Percentiles rank a stretch among this genome's conserved stretches.
These are phyloP conservation scores for Orbilia brochopaga DNA, from an alignment of 2,329 filamentous ascomycete genomes.

Conservation along the genomic window DNA sequence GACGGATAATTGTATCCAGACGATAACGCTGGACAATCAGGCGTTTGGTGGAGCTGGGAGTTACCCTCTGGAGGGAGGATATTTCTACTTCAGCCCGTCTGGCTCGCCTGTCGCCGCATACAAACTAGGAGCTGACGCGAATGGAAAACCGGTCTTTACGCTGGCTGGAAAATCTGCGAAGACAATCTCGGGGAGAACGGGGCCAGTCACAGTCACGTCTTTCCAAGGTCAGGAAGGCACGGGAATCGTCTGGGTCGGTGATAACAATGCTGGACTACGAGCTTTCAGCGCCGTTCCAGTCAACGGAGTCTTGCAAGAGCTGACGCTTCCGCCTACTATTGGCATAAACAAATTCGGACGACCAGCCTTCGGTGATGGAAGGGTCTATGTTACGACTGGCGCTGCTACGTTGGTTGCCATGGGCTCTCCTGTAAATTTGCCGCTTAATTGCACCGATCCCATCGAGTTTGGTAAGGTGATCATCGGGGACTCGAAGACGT, in stretches of 20 bases:
- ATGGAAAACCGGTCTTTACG: slow-evolving; percentile 56
- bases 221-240: slow-evolving; percentile 57
- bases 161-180: slow-evolving; percentile 34
- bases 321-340: slow-evolving; percentile 58
- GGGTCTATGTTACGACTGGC: slow-evolving; percentile 57
- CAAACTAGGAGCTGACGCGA: slow-evolving; percentile 56
- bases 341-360: slow-evolving; percentile 59
- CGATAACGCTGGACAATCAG: slow-evolving; percentile 45
- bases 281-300: slow-evolving; percentile 59
- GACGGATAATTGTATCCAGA: slow-evolving; percentile 58
- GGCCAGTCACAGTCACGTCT: slow-evolving; percentile 56
- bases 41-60: slow-evolving; percentile 55
- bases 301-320: slow-evolving; percentile 57
- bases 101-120: slow-evolving; percentile 56
- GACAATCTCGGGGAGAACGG: slow-evolving; percentile 23
- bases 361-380: slow-evolving; percentile 60
- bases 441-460: slow-evolving; percentile 59
- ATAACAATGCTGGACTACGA: slow-evolving; percentile 58
- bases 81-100: slow-evolving; percentile 58
- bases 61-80: slow-evolving; percentile 60
- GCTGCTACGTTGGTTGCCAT: slow-evolving; percentile 57
- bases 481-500: slow-evolving; percentile 56
- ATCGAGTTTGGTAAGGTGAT: slow-evolving; percentile 59
- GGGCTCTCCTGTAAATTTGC: slow-evolving; percentile 59
- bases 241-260: slow-evolving; percentile 59